Evolutionary conservation across 768 basidiomycete genomes (phyloP), one percentile per base, ranked within the genome.

Genomic region (Ramaria sp.): DNA sequence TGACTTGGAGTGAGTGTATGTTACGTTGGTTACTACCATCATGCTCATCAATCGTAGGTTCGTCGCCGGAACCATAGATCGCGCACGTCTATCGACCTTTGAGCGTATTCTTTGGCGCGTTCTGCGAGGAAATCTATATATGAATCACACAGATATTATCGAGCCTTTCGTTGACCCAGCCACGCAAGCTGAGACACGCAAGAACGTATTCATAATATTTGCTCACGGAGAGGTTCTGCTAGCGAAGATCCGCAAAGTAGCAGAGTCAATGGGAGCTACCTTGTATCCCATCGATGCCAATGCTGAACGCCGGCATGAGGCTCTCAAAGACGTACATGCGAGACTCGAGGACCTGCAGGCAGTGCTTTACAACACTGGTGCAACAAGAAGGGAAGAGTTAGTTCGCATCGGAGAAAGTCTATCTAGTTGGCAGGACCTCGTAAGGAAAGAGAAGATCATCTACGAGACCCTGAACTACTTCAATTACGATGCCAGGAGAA

Each of bases 141-240:
- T 99, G 95, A 99, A 97, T 72, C 87, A 92, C 70, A 90, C 86
- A 54, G 94, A 98, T 70, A 98, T 99, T 63, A 78, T 80, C 39
- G 91, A 95, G 62, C 88, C 91, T 6, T 96, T 98, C 64, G 77
- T 91, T 57, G 91, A 98, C 67, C 88, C 93, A 13, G 78, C 76
- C 20, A 89, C 89, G 0, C 87, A 86, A 37, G 74, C 72, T 19
- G 89, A 94, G 73, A 88, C 88, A 20, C 82, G 88, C 74, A 99
- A 98, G 80, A 93, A 97, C 64, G 96, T 98, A 41, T 99, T 99
- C 75, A 95, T 99, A 73, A 98, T 99, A 67, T 99, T 99, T 64
- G 96, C 96, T 0, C 94, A 99, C 63, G 96, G 96, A 17, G 85
- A 90, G 39, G 84, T 87, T 19, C 75, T 98, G 20, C 82, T 99